Conservation (phyloP, 164 flowering plant genomes). For the Stephania cephalantha region DNA sequence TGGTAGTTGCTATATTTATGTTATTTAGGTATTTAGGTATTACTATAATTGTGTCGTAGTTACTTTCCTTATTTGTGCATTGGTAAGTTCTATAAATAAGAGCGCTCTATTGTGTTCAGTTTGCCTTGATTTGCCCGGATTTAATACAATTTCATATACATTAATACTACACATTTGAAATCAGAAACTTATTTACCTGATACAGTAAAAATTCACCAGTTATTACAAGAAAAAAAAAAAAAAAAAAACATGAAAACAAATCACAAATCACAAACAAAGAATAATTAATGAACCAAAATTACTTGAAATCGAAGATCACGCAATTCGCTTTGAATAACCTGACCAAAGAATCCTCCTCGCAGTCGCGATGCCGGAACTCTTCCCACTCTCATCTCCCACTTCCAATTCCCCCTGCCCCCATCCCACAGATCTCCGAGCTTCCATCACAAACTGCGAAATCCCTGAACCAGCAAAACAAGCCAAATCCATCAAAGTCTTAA, state of each 20-base stretch:
- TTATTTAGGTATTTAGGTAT: too few species aligned
- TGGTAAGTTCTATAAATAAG: too few species aligned
- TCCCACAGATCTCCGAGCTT: slow-evolving; percentile 66
- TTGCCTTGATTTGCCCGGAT: too few species aligned
- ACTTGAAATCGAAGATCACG: not conserved
- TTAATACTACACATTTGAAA: not conserved
- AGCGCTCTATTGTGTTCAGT: too few species aligned
- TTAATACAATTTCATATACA: not conserved
- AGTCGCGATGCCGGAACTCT: slow-evolving; percentile 7
- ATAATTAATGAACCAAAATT: not conserved
- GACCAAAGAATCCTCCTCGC: slow-evolving; percentile 18
- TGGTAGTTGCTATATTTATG: too few species aligned
- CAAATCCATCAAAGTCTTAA: not conserved
- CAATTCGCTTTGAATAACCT: not conserved
- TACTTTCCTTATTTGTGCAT: too few species aligned
- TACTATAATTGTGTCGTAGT: too few species aligned
- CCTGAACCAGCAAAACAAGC: slow-evolving; percentile 28
- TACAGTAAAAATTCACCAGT: not conserved
- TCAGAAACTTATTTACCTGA: not conserved
- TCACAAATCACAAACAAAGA: not conserved
- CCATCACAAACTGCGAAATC: slow-evolving; percentile 47
- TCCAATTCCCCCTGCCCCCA: slow-evolving; percentile 61
- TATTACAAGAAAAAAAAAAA: not conserved
- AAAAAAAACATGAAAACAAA: not conserved
- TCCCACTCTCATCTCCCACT: slow-evolving; percentile 4